These are phyloP conservation scores for Spergularia marina DNA, from an alignment of 148 eudicot genomes.

Conservation along the genomic window DNA sequence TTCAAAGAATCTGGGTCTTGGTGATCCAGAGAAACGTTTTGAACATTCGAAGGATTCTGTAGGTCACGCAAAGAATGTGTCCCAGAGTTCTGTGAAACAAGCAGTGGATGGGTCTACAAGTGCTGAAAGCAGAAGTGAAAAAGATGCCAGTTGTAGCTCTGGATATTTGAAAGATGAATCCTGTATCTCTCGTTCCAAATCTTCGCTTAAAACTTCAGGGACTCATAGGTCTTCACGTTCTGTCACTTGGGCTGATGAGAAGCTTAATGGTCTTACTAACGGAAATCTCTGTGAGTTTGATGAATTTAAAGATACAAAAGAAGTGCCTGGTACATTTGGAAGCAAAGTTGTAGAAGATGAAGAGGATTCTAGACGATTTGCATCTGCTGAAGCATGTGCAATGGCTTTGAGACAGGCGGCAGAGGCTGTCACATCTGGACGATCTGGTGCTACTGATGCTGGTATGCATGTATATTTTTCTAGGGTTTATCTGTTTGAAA, in stretches of 20 bases:
- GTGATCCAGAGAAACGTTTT: slow-evolving; percentile 24
- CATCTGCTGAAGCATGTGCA: slow-evolving; percentile 88
- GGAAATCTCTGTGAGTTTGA: slow-evolving; percentile 48
- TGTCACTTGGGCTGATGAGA: slow-evolving; percentile 89
- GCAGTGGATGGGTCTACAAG: background rate
- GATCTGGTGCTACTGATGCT: slow-evolving; percentile 56
- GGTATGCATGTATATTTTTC: slow-evolving; percentile 34
- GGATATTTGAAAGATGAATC: slow-evolving; percentile 17
- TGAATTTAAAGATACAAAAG: slow-evolving; percentile 33
- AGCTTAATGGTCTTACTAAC: slow-evolving; percentile 30
- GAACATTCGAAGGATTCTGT: slow-evolving; percentile 22
- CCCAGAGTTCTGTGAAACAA: slow-evolving; percentile 9
- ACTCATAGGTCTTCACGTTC: slow-evolving; percentile 47
- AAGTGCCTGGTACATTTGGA: slow-evolving; percentile 14
- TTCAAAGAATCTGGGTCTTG: slow-evolving; percentile 27
- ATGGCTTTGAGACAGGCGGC: slow-evolving; percentile 73
- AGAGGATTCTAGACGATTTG: slow-evolving; percentile 47
- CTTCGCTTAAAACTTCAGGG: slow-evolving; percentile 59
- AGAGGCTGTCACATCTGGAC: slow-evolving; percentile 78
- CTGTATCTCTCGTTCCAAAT: slow-evolving; percentile 32
- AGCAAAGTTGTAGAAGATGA: slow-evolving; percentile 24
- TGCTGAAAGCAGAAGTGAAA: slow-evolving; percentile 13
- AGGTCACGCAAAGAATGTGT: slow-evolving; percentile 8
- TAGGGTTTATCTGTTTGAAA: slow-evolving; percentile 9
- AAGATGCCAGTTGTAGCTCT: slow-evolving; percentile 24